Evolutionary conservation across 1,284 basidiomycete species (phyloP).

Genomic region (Trichosporon sp.): DNA sequence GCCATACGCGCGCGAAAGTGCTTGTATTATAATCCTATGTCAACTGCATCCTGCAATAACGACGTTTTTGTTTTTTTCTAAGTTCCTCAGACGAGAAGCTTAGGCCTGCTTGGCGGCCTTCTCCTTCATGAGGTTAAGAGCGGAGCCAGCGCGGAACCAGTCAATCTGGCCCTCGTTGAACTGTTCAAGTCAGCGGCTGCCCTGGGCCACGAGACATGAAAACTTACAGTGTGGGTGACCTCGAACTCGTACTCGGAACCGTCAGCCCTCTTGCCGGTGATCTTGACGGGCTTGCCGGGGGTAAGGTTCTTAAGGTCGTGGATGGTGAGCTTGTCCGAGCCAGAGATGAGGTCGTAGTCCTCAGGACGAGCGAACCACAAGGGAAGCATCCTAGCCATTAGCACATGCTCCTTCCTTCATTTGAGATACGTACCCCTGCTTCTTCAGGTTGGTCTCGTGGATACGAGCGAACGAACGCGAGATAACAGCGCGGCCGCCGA

Average conservation of each 20-base stretch:
- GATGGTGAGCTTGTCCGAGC: conserved; percentile 77
- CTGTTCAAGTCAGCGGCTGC: neutral
- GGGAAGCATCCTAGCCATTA: too few relatives aligned
- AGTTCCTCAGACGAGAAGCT: neutral
- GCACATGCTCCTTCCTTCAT: too few relatives aligned
- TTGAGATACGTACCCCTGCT: too few relatives aligned
- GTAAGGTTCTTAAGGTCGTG: conserved; percentile 74
- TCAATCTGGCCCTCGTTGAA: conserved; percentile 70
- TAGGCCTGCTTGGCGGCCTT: neutral
- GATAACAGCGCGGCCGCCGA: conserved; percentile 93
- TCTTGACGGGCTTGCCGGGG: conserved; percentile 79
- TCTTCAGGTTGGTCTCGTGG: conserved; percentile 95
- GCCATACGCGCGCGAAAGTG: too few relatives aligned
- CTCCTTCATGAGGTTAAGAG: conserved; percentile 16
- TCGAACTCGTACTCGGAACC: conserved; percentile 62
- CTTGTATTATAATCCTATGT: neutral
- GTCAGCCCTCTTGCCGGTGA: conserved; percentile 73
- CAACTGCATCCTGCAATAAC: neutral
- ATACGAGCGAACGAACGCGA: conserved; percentile 93
- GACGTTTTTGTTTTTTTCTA: neutral
- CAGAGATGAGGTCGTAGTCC: conserved; percentile 84
- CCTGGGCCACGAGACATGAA: too few relatives aligned
- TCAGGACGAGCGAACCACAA: conserved; percentile 77
- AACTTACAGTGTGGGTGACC: conserved; percentile 28
- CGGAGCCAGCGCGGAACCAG: conserved; percentile 66